Evolutionary conservation across 129 eudicot genomes (phyloP), one percentile per base, ranked within the genome.

Genomic region (Smallanthus sonchifolius): DNA sequence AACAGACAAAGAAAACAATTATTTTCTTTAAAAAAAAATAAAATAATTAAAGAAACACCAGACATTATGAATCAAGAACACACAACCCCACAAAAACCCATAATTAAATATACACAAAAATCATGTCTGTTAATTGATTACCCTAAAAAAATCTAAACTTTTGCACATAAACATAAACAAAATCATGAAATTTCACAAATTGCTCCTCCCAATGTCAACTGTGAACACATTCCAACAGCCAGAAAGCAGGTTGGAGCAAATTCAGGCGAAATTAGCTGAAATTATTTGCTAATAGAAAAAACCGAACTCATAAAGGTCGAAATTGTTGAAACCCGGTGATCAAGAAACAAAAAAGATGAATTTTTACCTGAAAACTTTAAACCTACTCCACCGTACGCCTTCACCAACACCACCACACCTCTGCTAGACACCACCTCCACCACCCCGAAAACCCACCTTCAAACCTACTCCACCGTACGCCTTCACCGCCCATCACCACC

Each of bases 361-460:
- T n/a, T 56, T 24, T 70, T 78, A 83, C 86, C 90, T 75, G 52
- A 75, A n/a, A n/a, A n/a, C n/a, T n/a, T n/a, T n/a, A n/a, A n/a
- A n/a, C n/a, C n/a, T n/a, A n/a, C n/a, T n/a, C n/a, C n/a, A n/a
- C n/a, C n/a, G n/a, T n/a, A n/a, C n/a, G n/a, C n/a, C n/a, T n/a
- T n/a, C n/a, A n/a, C n/a, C n/a, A n/a, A n/a, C n/a, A n/a, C n/a
- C n/a, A n/a, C n/a, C n/a, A n/a, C n/a, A n/a, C n/a, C n/a, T n/a
- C n/a, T n/a, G n/a, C n/a, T n/a, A n/a, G n/a, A n/a, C n/a, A n/a
- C n/a, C n/a, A n/a, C n/a, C n/a, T n/a, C n/a, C n/a, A n/a, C n/a
- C n/a, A n/a, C n/a, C n/a, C n/a, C n/a, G n/a, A n/a, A n/a, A n/a
- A n/a, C n/a, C n/a, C n/a, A n/a, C n/a, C n/a, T n/a, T n/a, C n/a